Evolutionary conservation across 1,284 basidiomycete species (phyloP).

Genomic region (Rhizoctonia solani): DNA sequence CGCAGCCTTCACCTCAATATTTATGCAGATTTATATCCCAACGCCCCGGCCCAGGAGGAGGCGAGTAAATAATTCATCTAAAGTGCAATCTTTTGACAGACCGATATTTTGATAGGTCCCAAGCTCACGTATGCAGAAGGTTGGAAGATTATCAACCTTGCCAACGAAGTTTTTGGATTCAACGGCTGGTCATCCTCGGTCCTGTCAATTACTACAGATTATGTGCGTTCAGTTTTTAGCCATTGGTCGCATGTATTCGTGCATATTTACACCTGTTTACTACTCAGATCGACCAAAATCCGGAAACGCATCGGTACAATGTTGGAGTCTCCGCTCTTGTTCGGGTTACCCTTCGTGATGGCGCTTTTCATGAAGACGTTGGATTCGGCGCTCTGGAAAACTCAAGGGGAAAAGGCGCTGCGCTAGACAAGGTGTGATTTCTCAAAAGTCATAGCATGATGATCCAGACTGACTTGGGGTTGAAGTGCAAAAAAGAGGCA

Average conservation of each 20-base stretch:
- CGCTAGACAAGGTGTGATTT: slow-evolving; percentile 83
- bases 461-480: background rate
- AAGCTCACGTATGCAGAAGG: slow-evolving; percentile 96
- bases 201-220: slow-evolving; percentile 72
- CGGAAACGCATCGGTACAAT: slow-evolving; percentile 67
- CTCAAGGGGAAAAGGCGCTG: slow-evolving; percentile 78
- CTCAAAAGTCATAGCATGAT: slow-evolving; percentile 6
- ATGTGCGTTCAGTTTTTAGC: slow-evolving; percentile 45
- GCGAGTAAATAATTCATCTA: slow-evolving; percentile 15
- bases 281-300: slow-evolving; percentile 66
- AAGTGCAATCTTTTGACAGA: background rate
- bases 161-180: slow-evolving; percentile 98
- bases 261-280: background rate
- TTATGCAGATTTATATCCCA: slow-evolving; percentile 62
- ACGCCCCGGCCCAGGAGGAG: slow-evolving; percentile 83
- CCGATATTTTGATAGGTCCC: slow-evolving; percentile 49
- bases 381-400: slow-evolving; percentile 92
- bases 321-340: slow-evolving; percentile 86
- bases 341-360: slow-evolving; percentile 85
- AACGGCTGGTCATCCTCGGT: slow-evolving; percentile 95
- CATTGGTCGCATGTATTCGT: slow-evolving; percentile 52
- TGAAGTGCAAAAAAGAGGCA: slow-evolving; percentile 94
- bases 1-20: background rate
- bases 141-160: slow-evolving; percentile 95
- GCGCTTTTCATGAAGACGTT: slow-evolving; percentile 89